phyloP scores from a whole-genome alignment of 2,329 filamentous ascomycete genomes.

The Whalleya microplaca region DNA sequence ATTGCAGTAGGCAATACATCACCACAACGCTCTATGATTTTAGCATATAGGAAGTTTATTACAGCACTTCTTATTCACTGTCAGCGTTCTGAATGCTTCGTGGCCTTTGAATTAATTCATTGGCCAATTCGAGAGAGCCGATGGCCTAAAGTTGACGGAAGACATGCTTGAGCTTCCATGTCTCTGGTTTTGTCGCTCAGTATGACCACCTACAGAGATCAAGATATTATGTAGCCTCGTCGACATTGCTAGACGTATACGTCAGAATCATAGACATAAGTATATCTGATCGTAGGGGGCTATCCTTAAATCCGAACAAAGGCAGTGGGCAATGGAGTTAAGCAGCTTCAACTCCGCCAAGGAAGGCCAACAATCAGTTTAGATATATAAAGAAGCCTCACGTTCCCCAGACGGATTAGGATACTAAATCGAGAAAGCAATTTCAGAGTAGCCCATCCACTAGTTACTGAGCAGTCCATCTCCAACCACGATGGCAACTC shows the following conservation, averaged over 20 bases:
- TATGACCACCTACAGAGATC: background rate
- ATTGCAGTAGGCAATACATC: too few species aligned
- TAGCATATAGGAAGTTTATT: too few species aligned
- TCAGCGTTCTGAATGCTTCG: background rate
- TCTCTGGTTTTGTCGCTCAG: too few species aligned
- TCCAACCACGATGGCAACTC: slow-evolving; percentile 10
- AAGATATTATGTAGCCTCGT: background rate
- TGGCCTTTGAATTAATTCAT: background rate
- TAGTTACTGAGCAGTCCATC: background rate
- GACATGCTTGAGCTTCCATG: background rate
- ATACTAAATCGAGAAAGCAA: background rate
- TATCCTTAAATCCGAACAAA: slow-evolving; percentile 12
- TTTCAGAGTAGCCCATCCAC: background rate
- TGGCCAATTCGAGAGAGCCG: background rate
- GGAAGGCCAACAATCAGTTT: background rate
- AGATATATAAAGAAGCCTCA: slow-evolving; percentile 5
- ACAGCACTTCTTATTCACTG: too few species aligned
- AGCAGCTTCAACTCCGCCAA: slow-evolving; percentile 13
- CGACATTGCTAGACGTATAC: background rate
- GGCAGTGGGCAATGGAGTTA: slow-evolving; percentile 10
- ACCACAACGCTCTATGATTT: too few species aligned
- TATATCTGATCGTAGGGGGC: background rate
- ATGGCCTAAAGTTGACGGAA: background rate
- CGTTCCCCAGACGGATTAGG: background rate
- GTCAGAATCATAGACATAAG: background rate